Evolutionary conservation across 2,329 filamentous ascomycete genomes (phyloP), one percentile per base, ranked within the genome.

Genomic region (Lojkania enalia): DNA sequence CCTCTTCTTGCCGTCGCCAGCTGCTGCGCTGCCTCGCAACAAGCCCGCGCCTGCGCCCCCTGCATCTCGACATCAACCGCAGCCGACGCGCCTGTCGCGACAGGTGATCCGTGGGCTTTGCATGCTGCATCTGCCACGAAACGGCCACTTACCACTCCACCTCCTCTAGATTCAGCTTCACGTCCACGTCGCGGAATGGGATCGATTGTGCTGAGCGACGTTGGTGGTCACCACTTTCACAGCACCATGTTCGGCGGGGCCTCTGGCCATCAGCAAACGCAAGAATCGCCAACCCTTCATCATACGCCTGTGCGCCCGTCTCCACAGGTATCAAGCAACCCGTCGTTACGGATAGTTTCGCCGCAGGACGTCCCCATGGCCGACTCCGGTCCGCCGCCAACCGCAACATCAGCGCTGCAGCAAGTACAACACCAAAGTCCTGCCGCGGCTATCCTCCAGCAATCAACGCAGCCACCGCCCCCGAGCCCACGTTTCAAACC

Each of bases 161-260:
- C 32, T 20, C 37, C 42, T 13, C 33, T 30, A 49, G 40, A 15
- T 42, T 30, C 37, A 38, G 49, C 37, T 44, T 19, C 43, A 31
- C 41, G 44, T 43, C 46, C 55, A 60, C 51, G 41, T 54, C 61
- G 71, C 71, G 80, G 75, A 68, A 84, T 83, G 81, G 79, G 78
- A 74, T 81, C 80, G 66, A 71, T 83, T 58, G 73, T 82, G 63
- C 71, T 82, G 60, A 76, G 75, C 73, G 88, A 92, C 76, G 84
- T 84, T 75, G 83, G 84, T 73, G 81, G 87, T 71, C 84, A 89
- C 73, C 81, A 83, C 73, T 85, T 86, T 72, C 82, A 83, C 76
- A 83, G 78, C 74, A 87, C 84, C 78, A 86, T 89, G 75, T 74
- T 79, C 61, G 76, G 75, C 70, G 71, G 70, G 55, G 66, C 71